Evolutionary conservation across 106 monocot species (phyloP), one percentile per base, ranked within the genome.

Genomic region (Amphibolis antarctica): DNA sequence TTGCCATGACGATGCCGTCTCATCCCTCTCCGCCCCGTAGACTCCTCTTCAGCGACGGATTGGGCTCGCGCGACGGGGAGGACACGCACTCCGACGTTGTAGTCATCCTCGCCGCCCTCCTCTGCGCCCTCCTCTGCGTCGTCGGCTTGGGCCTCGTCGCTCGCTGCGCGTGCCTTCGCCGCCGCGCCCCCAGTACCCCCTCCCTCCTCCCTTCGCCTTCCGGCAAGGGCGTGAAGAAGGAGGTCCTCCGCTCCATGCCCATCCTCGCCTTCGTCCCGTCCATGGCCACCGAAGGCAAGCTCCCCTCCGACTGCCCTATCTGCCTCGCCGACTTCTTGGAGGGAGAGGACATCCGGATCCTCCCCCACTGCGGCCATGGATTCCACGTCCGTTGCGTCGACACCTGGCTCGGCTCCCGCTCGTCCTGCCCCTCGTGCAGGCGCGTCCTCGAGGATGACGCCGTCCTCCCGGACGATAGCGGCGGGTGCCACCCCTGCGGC

Each of bases 351-450:
- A 63, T 88, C 53, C 70, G 83, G 48, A 49, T 81, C 19, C 71
- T 88, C 19, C 88, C 88, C 21, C 72, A 50, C 68, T 88, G 88
- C 71, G 75, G 74, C 42, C 88, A 88, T 42, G 66, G 55, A 13
- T 88, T 84, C 62, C 88, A 88, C 66, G 71, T 72, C 15, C 57
- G 2, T 6, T 88, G 88, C 68, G 43, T 84, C 56, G 88, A 88
- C 59, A 69, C 52, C 55, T 88, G 84, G 84, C 74, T 88, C 31
- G 57, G 67, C 15, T 29, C 79, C 42, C 83, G 72, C 72, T 78
- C 84, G 22, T 80, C 84, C 10, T 83, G 83, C 73, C 88, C 79
- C 9, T 88, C 84, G 10, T 88, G 84, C 62, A 80, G 83, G 22
- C 67, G 60, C 23, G 50, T 74, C 30, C 74, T 77, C 12, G 23